Percentiles rank a stretch among this genome's conserved stretches.
Evolutionary conservation across 768 basidiomycete genomes (phyloP).

Genomic region (Trametes cubensis): DNA sequence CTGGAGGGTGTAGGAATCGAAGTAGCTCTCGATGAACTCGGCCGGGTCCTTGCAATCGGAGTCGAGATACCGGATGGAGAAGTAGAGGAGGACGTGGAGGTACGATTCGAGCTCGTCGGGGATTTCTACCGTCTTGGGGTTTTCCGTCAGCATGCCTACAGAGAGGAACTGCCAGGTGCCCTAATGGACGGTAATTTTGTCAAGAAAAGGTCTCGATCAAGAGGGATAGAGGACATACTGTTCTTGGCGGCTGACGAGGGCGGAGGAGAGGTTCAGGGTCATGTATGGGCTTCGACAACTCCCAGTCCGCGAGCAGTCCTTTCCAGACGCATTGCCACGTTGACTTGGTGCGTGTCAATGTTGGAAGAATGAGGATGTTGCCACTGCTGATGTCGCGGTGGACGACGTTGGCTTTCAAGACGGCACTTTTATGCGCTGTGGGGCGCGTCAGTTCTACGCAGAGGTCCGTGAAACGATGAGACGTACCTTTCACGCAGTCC

Average conservation of each 20-base stretch:
- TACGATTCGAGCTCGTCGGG: constrained; percentile 25
- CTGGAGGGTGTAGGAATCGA: not conserved
- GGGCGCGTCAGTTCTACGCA: not conserved
- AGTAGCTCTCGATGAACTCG: not conserved
- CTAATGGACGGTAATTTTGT: not conserved
- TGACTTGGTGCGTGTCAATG: not conserved
- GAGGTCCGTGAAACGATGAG: not conserved
- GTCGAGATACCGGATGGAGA: constrained; percentile 2
- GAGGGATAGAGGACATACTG: not conserved
- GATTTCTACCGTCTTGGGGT: not conserved
- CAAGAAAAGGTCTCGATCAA: not conserved
- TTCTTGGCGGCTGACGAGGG: not conserved
- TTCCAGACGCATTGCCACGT: not conserved
- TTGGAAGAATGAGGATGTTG: constrained; percentile 10
- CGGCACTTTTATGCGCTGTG: not conserved
- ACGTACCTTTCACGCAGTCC: constrained; percentile 5
- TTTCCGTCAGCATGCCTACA: not conserved
- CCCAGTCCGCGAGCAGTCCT: constrained; percentile 12
- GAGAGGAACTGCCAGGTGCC: constrained; percentile 26
- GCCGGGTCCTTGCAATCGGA: constrained; percentile 1
- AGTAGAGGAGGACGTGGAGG: constrained; percentile 19
- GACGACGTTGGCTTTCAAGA: not conserved
- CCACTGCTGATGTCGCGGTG: constrained; percentile 14
- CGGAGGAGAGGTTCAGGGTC: not conserved
- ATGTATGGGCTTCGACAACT: constrained; percentile 2